A percentile compares a stretch with the other conserved stretches of the same genome.
phyloP scores from a whole-genome alignment of 495 filamentous ascomycete genomes.

The Neurospora sp. region DNA sequence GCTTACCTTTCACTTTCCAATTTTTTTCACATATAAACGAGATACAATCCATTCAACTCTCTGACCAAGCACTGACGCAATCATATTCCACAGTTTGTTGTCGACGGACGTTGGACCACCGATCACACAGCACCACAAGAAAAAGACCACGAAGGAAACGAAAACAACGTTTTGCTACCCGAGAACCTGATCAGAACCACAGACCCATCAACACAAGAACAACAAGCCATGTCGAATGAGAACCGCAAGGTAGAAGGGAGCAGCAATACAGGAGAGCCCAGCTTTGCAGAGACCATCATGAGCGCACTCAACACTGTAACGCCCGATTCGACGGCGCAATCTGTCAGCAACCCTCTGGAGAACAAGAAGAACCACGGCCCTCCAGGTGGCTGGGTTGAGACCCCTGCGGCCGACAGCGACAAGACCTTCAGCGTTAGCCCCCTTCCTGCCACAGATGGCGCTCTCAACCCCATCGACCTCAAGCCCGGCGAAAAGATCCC shows the following conservation, averaged over 20 bases:
- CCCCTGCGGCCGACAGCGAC: slow-evolving; percentile 43
- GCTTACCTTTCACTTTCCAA: not conserved
- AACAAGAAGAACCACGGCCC: slow-evolving; percentile 10
- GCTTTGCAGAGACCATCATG: slow-evolving; percentile 43
- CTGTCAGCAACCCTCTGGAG: slow-evolving; percentile 64
- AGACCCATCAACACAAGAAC: not conserved
- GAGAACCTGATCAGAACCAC: slow-evolving; percentile 48
- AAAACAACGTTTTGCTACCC: slow-evolving; percentile 80
- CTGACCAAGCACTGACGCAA: not conserved
- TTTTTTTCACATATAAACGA: not conserved
- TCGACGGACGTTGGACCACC: slow-evolving; percentile 77
- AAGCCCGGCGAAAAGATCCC: slow-evolving; percentile 71
- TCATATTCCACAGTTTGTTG: slow-evolving; percentile 59
- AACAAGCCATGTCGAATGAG: not conserved
- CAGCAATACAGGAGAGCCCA: slow-evolving; percentile 19
- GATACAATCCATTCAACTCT: not conserved
- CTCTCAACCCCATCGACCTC: slow-evolving; percentile 66
- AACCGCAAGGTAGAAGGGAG: not conserved
- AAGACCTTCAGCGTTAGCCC: slow-evolving; percentile 51
- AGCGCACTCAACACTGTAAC: slow-evolving; percentile 44
- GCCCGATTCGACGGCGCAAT: slow-evolving; percentile 60
- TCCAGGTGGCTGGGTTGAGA: slow-evolving; percentile 75
- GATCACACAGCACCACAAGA: slow-evolving; percentile 71
- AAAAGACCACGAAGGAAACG: slow-evolving; percentile 62
- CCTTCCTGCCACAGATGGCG: slow-evolving; percentile 61